Conservation (phyloP, 202 grass and related monocot species). For the Hordeum pubiflorum region DNA sequence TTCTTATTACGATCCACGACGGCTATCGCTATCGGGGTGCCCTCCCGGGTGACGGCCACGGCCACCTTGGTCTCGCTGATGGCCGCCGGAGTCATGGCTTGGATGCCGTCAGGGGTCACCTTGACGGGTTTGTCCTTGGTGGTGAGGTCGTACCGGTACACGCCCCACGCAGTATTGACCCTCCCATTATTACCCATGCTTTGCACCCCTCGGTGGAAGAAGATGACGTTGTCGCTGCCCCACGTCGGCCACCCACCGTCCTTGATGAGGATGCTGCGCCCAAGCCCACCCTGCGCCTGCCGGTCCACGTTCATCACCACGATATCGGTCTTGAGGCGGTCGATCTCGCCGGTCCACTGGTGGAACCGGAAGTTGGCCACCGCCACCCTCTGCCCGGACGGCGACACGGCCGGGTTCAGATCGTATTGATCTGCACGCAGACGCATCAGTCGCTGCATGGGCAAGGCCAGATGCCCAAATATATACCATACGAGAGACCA, state of each 20-base stretch:
- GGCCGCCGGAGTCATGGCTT: slow-evolving; percentile 42
- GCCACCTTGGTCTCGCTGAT: slow-evolving; percentile 39
- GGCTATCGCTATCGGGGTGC: background rate
- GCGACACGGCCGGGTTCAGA: slow-evolving; percentile 36
- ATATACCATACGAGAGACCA: too few relatives aligned
- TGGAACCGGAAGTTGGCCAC: slow-evolving; percentile 18
- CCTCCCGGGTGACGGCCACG: slow-evolving; percentile 24
- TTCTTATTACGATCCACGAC: too few relatives aligned
- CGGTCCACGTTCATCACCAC: slow-evolving; percentile 26
- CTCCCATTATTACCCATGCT: too few relatives aligned
- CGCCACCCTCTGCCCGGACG: slow-evolving; percentile 33
- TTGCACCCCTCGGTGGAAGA: slow-evolving; percentile 29
- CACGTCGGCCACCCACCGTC: slow-evolving; percentile 47
- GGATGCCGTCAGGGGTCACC: slow-evolving; percentile 4
- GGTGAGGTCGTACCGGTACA: slow-evolving; percentile 18
- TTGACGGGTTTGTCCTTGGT: background rate
- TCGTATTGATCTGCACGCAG: background rate
- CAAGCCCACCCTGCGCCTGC: background rate
- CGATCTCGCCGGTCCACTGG: slow-evolving; percentile 20
- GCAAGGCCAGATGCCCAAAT: too few relatives aligned
- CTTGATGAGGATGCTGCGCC: background rate
- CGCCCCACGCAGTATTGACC: background rate
- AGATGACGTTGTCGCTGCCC: slow-evolving; percentile 43
- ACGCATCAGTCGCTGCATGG: too few relatives aligned
- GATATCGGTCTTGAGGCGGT: slow-evolving; percentile 26